Conservation (phyloP, 1,284 basidiomycete species). For the Cutaneotrichosporon cyanovorans region DNA sequence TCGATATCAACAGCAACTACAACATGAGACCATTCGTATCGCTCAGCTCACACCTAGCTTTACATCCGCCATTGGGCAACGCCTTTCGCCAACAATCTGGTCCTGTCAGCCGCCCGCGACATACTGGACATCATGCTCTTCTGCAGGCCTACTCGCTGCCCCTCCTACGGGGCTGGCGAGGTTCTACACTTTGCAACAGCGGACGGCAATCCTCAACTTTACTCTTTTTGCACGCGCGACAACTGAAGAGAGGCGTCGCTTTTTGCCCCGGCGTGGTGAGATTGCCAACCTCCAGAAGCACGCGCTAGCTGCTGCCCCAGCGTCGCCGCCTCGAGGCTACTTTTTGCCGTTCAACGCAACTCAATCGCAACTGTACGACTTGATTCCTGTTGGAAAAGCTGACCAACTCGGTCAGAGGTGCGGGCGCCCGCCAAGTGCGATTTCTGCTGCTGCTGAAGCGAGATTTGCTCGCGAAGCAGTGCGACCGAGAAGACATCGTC, state of each 20-base stretch:
- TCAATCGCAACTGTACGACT: constrained; percentile 7
- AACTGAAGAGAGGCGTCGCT: constrained; percentile 1
- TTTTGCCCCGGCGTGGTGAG: constrained; percentile 2
- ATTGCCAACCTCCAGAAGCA: constrained; percentile 2
- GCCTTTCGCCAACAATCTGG: too few species aligned
- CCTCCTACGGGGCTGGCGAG: not conserved
- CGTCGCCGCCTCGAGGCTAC: not conserved
- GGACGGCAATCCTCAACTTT: constrained; percentile 3
- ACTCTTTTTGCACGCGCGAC: constrained; percentile 7
- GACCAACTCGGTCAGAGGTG: constrained; percentile 6
- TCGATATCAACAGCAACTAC: too few species aligned
- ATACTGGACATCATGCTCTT: too few species aligned
- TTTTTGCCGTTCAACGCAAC: constrained; percentile 1
- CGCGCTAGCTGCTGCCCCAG: not conserved
- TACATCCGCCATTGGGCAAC: too few species aligned
- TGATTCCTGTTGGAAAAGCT: constrained; percentile 1
- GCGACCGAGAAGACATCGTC: too few species aligned
- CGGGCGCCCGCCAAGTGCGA: constrained; percentile 4
- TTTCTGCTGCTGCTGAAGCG: constrained; percentile 5
- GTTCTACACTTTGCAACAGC: constrained; percentile 1
- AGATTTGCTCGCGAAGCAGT: constrained; percentile 5
- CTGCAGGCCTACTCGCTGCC: not conserved
- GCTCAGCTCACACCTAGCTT: too few species aligned
- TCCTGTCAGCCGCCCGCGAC: too few species aligned
- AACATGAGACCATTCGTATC: too few species aligned